A percentile compares a stretch with the other conserved stretches of the same genome.
Evolutionary conservation across 148 eudicot species (phyloP).

Genomic region (Dysphania ambrosioides): DNA sequence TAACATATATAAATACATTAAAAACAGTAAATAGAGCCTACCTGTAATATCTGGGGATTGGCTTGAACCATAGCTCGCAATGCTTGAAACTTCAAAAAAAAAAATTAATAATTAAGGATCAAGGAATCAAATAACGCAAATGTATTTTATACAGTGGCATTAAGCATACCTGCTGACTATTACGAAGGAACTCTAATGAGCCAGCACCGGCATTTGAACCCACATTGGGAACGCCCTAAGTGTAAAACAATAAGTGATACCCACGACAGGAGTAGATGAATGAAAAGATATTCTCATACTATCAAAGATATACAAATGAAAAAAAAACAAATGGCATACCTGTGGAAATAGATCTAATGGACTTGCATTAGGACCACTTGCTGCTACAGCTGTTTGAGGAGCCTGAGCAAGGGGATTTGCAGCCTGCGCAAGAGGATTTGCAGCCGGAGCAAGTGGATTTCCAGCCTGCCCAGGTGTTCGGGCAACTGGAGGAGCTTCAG

Average conservation of each 20-base stretch:
- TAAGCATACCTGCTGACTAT: constrained; percentile 83
- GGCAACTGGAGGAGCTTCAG: constrained; percentile 61
- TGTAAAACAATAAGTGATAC: constrained; percentile 3
- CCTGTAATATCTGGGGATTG: constrained; percentile 90
- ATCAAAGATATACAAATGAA: not conserved
- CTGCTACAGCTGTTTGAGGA: constrained; percentile 61
- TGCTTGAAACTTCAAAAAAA: constrained; percentile 64
- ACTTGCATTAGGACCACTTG: constrained; percentile 78
- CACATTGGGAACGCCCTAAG: constrained; percentile 74
- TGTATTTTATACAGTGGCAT: not conserved
- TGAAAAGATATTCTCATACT: not conserved
- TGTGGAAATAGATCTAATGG: constrained; percentile 90
- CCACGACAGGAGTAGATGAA: not conserved
- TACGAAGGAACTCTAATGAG: constrained; percentile 79
- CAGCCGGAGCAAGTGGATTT: constrained; percentile 47
- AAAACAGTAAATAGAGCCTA: constrained; percentile 18
- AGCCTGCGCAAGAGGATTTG: constrained; percentile 43
- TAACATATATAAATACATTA: not conserved
- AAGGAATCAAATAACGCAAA: not conserved
- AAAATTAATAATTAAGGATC: not conserved
- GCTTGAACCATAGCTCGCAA: constrained; percentile 85
- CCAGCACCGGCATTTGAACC: constrained; percentile 75
- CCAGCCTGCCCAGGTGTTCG: constrained; percentile 50
- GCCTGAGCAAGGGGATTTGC: constrained; percentile 49
- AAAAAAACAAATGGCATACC: constrained; percentile 34